phyloP scores from a whole-genome alignment of 1,284 basidiomycete species.

The Ceratobasidium sp. region DNA sequence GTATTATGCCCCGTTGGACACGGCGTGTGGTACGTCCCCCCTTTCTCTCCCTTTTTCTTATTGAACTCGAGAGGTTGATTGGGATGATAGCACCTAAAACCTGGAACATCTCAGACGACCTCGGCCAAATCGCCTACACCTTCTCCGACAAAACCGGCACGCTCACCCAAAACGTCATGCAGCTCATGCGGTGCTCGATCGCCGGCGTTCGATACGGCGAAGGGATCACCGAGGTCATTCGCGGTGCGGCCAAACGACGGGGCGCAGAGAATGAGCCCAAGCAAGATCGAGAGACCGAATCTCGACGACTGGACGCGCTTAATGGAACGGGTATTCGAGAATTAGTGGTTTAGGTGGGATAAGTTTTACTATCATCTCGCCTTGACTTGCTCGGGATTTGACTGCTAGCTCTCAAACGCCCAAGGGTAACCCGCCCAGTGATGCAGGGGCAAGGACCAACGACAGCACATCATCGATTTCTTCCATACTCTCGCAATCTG shows the following conservation, averaged over 20 bases:
- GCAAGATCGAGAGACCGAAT: slow-evolving; percentile 78
- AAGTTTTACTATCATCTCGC: slow-evolving; percentile 90
- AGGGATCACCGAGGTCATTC: slow-evolving; percentile 94
- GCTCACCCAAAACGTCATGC: slow-evolving; percentile 97
- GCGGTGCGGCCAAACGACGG: slow-evolving; percentile 85
- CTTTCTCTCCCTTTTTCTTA: background rate
- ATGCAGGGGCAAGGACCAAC: slow-evolving; percentile 66
- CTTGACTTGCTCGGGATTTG: slow-evolving; percentile 84
- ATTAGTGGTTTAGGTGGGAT: slow-evolving; percentile 86
- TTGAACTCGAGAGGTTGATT: background rate
- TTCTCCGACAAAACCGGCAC: slow-evolving; percentile 99
- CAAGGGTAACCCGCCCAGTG: background rate
- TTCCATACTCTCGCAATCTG: slow-evolving; percentile 94
- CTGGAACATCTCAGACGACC: slow-evolving; percentile 98
- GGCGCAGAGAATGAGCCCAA: slow-evolving; percentile 63
- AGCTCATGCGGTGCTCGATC: slow-evolving; percentile 97
- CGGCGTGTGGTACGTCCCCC: slow-evolving; percentile 68
- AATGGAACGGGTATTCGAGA: slow-evolving; percentile 90
- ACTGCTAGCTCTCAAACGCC: slow-evolving; percentile 53
- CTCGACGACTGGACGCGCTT: slow-evolving; percentile 71
- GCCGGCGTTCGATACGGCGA: slow-evolving; percentile 92
- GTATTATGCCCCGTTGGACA: slow-evolving; percentile 92
- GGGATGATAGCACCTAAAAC: slow-evolving; percentile 82
- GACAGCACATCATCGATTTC: slow-evolving; percentile 82
- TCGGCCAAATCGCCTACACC: slow-evolving; percentile 97